These are phyloP conservation scores for Lobosporangium transversale DNA, from an alignment of 192 early-diverging fungal genomes.

Conservation along the genomic window DNA sequence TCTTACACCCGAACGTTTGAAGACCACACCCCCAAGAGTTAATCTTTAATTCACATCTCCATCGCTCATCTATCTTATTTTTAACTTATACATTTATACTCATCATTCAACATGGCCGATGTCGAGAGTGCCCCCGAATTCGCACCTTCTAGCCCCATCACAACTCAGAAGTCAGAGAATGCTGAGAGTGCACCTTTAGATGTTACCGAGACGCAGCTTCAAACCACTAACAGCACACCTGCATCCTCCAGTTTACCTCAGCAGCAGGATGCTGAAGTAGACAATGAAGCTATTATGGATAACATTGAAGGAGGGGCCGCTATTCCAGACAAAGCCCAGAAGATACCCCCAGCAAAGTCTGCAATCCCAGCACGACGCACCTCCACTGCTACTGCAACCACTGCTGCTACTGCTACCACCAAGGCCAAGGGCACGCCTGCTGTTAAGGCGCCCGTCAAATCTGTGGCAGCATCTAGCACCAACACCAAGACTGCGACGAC, in stretches of 20 bases:
- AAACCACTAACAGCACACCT: background rate
- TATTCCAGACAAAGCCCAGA: background rate
- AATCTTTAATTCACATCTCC: conserved; percentile 22
- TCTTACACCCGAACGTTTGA: too few relatives aligned
- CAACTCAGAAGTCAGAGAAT: background rate
- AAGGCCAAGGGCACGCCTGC: conserved; percentile 22
- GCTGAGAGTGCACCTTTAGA: background rate
- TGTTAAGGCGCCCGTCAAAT: conserved; percentile 8
- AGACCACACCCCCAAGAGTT: too few relatives aligned
- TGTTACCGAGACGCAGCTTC: background rate
- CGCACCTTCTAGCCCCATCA: conserved; percentile 25
- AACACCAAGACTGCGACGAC: background rate
- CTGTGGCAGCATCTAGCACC: background rate
- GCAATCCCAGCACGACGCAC: conserved; percentile 31
- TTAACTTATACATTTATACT: background rate
- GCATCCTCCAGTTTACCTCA: background rate
- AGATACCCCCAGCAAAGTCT: background rate
- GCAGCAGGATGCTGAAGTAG: background rate
- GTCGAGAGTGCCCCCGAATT: conserved; percentile 41
- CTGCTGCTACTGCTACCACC: conserved; percentile 17
- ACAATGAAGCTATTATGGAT: too few relatives aligned
- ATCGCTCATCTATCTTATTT: conserved; percentile 11
- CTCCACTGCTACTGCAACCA: conserved; percentile 11
- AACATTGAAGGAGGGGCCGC: too few relatives aligned
- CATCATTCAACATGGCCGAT: conserved; percentile 30